Percentiles rank a stretch among this genome's conserved stretches.
phyloP scores from a whole-genome alignment of 208 protist species.

The Acanthamoeba culbertsoni region DNA sequence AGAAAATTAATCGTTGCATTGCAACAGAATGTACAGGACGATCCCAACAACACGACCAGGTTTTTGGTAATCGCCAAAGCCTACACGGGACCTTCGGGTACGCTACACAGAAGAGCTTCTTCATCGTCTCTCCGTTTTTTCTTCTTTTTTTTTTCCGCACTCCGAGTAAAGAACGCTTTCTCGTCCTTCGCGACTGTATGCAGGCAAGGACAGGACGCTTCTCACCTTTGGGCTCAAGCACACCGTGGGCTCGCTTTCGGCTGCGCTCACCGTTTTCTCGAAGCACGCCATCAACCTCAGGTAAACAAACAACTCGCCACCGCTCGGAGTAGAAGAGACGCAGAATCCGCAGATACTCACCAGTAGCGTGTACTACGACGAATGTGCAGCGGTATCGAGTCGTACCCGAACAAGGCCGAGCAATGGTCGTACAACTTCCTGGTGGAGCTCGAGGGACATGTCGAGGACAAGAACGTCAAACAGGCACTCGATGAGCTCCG shows the following conservation, averaged over 20 bases:
- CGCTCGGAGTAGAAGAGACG: too few relatives aligned
- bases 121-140: background rate
- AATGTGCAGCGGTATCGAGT: background rate
- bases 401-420: conserved; percentile 44
- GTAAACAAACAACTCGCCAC: too few relatives aligned
- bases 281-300: conserved; percentile 24
- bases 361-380: too few relatives aligned
- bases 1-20: background rate
- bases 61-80: conserved; percentile 51
- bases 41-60: conserved; percentile 34
- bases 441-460: conserved; percentile 54
- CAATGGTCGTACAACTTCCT: conserved; percentile 53
- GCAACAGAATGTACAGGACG: background rate
- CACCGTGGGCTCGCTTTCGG: conserved; percentile 29
- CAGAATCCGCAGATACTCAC: too few relatives aligned
- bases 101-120: too few relatives aligned
- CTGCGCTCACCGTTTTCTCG: conserved; percentile 33
- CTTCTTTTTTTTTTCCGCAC: too few relatives aligned
- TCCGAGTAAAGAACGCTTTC: background rate
- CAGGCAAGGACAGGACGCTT: conserved; percentile 19
- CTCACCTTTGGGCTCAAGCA: conserved; percentile 55
- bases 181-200: background rate
- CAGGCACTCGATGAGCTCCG: background rate
- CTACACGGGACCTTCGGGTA: background rate
- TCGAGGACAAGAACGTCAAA: conserved; percentile 39